These are phyloP conservation scores for Anethum foeniculum DNA, from an alignment of 140 eudicot species.

Conservation along the genomic window DNA sequence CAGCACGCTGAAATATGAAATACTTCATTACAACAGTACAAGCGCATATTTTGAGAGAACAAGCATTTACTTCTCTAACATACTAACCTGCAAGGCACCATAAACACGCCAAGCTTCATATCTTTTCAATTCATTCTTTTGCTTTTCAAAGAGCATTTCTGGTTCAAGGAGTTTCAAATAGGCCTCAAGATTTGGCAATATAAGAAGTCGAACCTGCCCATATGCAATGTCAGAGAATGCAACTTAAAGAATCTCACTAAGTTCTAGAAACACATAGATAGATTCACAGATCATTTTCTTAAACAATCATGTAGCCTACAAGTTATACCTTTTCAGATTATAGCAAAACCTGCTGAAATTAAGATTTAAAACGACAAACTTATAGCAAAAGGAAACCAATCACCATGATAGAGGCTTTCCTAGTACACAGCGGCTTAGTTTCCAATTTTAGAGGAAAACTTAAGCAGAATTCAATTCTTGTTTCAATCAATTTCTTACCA, in stretches of 20 bases:
- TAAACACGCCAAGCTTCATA: slow-evolving; percentile 73
- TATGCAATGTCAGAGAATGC: slow-evolving; percentile 7
- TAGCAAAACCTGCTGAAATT: background rate
- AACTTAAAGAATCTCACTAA: background rate
- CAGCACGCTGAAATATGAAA: slow-evolving; percentile 45
- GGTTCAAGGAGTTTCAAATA: slow-evolving; percentile 49
- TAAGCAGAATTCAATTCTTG: background rate
- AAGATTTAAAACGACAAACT: background rate
- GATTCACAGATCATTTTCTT: background rate
- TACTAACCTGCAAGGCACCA: slow-evolving; percentile 62
- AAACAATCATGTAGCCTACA: background rate
- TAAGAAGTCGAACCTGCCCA: slow-evolving; percentile 51
- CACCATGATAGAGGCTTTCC: background rate
- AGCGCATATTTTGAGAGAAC: background rate
- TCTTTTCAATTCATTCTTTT: slow-evolving; percentile 55
- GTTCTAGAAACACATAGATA: background rate
- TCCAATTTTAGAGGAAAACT: background rate
- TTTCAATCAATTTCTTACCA: background rate
- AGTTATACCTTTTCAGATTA: background rate
- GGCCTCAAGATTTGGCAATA: slow-evolving; percentile 49
- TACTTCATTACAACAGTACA: slow-evolving; percentile 3
- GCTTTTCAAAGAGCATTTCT: slow-evolving; percentile 45
- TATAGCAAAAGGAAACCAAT: background rate
- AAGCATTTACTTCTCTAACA: slow-evolving; percentile 6
- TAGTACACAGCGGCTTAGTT: background rate